Base-by-base conservation (phyloP, 2,329 filamentous ascomycete genomes). In the Pseudogymnoascus sp. region DNA sequence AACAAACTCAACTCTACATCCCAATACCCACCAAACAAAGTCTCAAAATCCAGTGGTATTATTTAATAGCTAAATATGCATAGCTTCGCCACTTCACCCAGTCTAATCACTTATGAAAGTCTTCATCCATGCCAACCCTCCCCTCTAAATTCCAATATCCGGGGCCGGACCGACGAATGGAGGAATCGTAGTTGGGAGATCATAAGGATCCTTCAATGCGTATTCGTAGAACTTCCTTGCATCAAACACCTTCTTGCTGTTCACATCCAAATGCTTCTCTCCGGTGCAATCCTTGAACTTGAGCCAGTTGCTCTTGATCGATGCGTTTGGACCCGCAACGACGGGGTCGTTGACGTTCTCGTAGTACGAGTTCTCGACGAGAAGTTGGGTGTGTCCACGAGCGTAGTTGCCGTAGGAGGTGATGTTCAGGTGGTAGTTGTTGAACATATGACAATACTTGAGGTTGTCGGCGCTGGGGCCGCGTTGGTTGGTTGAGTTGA, bases 331-430 rank as follows among this genome's bases (percentile, higher is more conserved):
- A 4, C 66, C 68, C 3, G 66, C 67, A 14, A 64, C 62, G 36
- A 68, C 60, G n/a, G 67, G 67, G 46, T 70, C 66, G 23, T 68
- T 65, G 34, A 66, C 66, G 23, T 69, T 66, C 44, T 69, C 67
- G 36, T 66, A 69, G 62, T 69, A 70, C 2, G 63, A 66, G 56
- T 68, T 69, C 56, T 70, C 68, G 31, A 69, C 63, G 1, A 65
- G 62, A 63, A 69, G 64, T 14, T 68, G 62, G 31, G 67, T 69
- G 37, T 65, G 31, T 23, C 68, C 68, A 23, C 68, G 67, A 5
- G 67, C 68, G 50, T 70, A 70, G 60, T 69, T 66, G 5, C 67
- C 68, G 36, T 70, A 69, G 8, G 68, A 70, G n/a, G 67, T 70
- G n/a, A 66, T 63, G 23, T 68, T 67, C 31, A 67, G 56, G 21